These are phyloP conservation scores for Hypoxylon sp. DNA, from an alignment of 2,329 filamentous ascomycete genomes.

Conservation along the genomic window DNA sequence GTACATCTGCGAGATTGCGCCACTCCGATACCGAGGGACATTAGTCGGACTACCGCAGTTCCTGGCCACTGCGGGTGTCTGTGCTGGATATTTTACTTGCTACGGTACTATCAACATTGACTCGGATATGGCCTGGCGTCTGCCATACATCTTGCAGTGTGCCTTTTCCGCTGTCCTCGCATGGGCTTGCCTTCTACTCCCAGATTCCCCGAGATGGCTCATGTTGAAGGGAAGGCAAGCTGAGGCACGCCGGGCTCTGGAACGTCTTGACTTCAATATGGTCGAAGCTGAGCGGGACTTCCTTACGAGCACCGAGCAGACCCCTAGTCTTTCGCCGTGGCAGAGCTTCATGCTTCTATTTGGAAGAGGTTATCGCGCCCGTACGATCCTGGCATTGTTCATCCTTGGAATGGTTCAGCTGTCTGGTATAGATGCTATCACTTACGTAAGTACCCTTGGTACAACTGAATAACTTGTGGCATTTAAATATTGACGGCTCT, in stretches of 20 bases:
- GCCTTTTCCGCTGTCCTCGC: conserved; percentile 59
- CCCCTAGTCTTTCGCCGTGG: conserved; percentile 52
- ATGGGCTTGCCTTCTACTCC: conserved; percentile 60
- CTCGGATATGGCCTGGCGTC: conserved; percentile 68
- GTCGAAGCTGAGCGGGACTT: conserved; percentile 65
- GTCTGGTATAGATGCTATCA: conserved; percentile 73
- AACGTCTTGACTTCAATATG: conserved; percentile 60
- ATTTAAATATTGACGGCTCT: conserved; percentile 12
- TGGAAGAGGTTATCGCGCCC: conserved; percentile 58
- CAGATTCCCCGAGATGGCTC: conserved; percentile 72
- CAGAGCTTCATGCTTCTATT: conserved; percentile 56
- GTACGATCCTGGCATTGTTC: conserved; percentile 63
- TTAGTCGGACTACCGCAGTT: conserved; percentile 69
- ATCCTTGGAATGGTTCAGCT: conserved; percentile 71
- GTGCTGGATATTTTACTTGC: conserved; percentile 71
- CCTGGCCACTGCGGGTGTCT: conserved; percentile 64
- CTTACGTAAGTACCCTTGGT: conserved; percentile 63
- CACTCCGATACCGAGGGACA: conserved; percentile 63
- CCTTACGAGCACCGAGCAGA: conserved; percentile 52
- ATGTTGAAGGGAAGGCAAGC: conserved; percentile 61
- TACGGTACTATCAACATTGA: conserved; percentile 66
- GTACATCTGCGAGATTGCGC: conserved; percentile 74
- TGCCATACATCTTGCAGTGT: conserved; percentile 67
- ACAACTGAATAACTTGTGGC: neutral
- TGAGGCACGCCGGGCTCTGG: conserved; percentile 62